Evolutionary conservation across 1,284 basidiomycete genomes (phyloP).

Genomic region (Cryptococcus jaspeensis): DNA sequence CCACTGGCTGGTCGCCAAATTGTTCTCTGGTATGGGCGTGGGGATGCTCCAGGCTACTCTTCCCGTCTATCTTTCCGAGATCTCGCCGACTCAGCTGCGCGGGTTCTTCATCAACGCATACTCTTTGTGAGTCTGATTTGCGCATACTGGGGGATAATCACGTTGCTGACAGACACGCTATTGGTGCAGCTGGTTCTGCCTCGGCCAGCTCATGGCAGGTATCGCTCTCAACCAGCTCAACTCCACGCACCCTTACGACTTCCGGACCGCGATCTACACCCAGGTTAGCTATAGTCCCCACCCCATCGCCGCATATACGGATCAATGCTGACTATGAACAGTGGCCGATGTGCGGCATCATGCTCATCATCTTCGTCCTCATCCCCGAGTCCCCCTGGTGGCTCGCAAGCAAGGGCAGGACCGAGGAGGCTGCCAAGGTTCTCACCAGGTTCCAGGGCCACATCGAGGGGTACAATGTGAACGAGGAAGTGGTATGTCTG

Average conservation of each 20-base stretch:
- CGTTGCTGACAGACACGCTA: not conserved
- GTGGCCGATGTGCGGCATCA: slow-evolving; percentile 22
- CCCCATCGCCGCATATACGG: too few species aligned
- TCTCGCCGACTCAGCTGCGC: slow-evolving; percentile 23
- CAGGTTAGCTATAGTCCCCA: too few species aligned
- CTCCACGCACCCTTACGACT: slow-evolving; percentile 13
- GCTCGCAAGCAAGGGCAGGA: slow-evolving; percentile 17
- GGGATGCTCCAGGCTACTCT: slow-evolving; percentile 26
- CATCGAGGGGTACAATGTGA: slow-evolving; percentile 22
- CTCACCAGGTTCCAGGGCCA: slow-evolving; percentile 17
- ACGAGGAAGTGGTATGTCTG: slow-evolving; percentile 17
- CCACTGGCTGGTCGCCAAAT: slow-evolving; percentile 30
- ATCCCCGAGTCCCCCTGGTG: slow-evolving; percentile 31
- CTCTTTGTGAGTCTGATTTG: slow-evolving; percentile 11
- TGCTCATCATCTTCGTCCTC: slow-evolving; percentile 22
- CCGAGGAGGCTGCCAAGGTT: slow-evolving; percentile 14
- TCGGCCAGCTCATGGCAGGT: slow-evolving; percentile 21
- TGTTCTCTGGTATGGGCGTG: slow-evolving; percentile 27
- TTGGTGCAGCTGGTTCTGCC: slow-evolving; percentile 20
- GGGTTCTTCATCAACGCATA: slow-evolving; percentile 28
- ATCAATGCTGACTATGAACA: too few species aligned
- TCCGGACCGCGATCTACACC: slow-evolving; percentile 23
- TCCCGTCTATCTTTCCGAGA: slow-evolving; percentile 27
- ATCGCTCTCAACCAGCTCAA: slow-evolving; percentile 23
- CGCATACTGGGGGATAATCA: not conserved